Evolutionary conservation across 2,329 filamentous ascomycete genomes (phyloP).

Genomic region (Orbilia ellipsospora): DNA sequence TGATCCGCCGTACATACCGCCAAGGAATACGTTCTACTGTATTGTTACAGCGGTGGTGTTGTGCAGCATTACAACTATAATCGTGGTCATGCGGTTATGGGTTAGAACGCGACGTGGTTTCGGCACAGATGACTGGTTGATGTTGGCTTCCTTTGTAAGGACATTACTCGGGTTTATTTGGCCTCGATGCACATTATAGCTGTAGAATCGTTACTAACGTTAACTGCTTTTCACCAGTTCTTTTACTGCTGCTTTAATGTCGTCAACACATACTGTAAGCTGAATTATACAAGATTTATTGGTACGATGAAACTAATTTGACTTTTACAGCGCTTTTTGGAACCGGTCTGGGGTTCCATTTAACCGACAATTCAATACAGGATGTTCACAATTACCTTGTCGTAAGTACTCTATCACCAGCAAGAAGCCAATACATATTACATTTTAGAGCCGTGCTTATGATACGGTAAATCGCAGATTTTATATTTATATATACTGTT

Average conservation of each 20-base stretch:
- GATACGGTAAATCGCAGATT: slow-evolving; percentile 12
- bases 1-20: slow-evolving; percentile 28
- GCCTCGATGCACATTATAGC: neutral
- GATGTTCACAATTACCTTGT: slow-evolving; percentile 26
- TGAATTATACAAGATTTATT: too few species aligned
- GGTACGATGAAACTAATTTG: too few species aligned
- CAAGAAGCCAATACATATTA: too few species aligned
- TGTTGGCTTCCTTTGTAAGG: slow-evolving; percentile 45
- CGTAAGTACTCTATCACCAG: slow-evolving; percentile 18
- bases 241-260: slow-evolving; percentile 39
- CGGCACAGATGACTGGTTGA: slow-evolving; percentile 46
- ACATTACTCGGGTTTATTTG: neutral
- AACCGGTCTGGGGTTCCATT: slow-evolving; percentile 48
- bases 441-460: too few species aligned
- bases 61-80: slow-evolving; percentile 19
- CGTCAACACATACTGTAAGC: slow-evolving; percentile 35
- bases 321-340: slow-evolving; percentile 19
- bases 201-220: neutral
- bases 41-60: slow-evolving; percentile 32
- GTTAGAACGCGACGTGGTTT: slow-evolving; percentile 18
- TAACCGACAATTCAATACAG: slow-evolving; percentile 32
- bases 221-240: slow-evolving; percentile 11
- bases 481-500: slow-evolving; percentile 30
- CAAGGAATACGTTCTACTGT: slow-evolving; percentile 32
- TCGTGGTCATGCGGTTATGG: slow-evolving; percentile 36